A percentile compares a stretch with the other conserved stretches of the same genome.
phyloP scores from a whole-genome alignment of 352 stramenopile species.

The Phytophthora hybrid region DNA sequence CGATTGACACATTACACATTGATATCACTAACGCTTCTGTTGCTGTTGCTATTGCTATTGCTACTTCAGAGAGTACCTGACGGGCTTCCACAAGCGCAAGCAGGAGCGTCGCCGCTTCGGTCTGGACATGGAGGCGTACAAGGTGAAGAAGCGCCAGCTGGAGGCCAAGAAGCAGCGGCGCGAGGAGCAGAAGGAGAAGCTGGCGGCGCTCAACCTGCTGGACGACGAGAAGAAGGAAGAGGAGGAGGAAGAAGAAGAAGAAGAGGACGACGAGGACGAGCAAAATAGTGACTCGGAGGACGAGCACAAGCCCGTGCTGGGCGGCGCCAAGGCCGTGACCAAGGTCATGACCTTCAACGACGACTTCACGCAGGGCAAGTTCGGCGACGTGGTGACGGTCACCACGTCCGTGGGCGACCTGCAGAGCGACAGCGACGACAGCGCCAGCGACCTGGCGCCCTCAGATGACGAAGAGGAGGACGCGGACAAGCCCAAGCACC shows the following conservation, averaged over 20 bases:
- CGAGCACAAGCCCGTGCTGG: slow-evolving; percentile 38
- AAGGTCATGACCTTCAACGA: slow-evolving; percentile 85
- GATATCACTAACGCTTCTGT: slow-evolving; percentile 2
- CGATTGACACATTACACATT: not conserved
- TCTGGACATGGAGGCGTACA: slow-evolving; percentile 90
- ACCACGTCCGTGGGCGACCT: slow-evolving; percentile 84
- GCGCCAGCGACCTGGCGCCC: slow-evolving; percentile 68
- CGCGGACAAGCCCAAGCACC: slow-evolving; percentile 28
- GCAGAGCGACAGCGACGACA: slow-evolving; percentile 80
- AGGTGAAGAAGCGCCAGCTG: slow-evolving; percentile 86
- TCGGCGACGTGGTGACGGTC: slow-evolving; percentile 88
- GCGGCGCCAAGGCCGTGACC: slow-evolving; percentile 47
- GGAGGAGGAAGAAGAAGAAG: slow-evolving; percentile 35
- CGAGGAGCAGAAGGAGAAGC: slow-evolving; percentile 81
- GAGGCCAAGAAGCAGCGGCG: slow-evolving; percentile 85
- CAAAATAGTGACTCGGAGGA: slow-evolving; percentile 43
- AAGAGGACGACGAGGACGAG: slow-evolving; percentile 42
- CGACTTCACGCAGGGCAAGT: slow-evolving; percentile 86
- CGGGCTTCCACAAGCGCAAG: slow-evolving; percentile 89
- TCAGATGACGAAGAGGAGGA: slow-evolving; percentile 58
- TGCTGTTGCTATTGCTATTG: not conserved
- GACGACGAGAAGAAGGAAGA: slow-evolving; percentile 57
- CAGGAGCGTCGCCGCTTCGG: slow-evolving; percentile 87
- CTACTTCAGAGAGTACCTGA: slow-evolving; percentile 75
- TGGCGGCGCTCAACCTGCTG: slow-evolving; percentile 65